These are phyloP conservation scores for Rickenella mellea DNA, from an alignment of 768 basidiomycete species.

Conservation along the genomic window DNA sequence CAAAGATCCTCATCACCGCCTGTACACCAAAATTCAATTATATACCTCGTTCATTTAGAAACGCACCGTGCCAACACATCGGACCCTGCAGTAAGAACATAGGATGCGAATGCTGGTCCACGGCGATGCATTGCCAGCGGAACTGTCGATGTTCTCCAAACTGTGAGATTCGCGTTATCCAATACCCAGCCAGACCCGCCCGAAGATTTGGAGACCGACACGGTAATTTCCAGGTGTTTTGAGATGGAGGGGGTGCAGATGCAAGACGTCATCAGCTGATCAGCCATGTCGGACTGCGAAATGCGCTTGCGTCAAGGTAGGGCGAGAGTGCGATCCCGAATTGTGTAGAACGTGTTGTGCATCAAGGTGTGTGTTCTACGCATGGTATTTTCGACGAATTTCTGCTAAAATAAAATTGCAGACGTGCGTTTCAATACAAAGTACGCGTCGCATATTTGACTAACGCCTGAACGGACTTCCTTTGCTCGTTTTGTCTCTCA, in stretches of 20 bases:
- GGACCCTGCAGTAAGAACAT: constrained; percentile 33
- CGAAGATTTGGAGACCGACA: constrained; percentile 8
- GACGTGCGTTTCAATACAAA: too few relatives aligned
- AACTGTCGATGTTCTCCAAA: constrained; percentile 36
- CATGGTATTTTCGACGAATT: neutral
- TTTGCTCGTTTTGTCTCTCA: too few relatives aligned
- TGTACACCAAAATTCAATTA: too few relatives aligned
- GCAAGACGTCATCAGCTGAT: constrained; percentile 15
- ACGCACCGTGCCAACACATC: constrained; percentile 32
- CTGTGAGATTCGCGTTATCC: constrained; percentile 26
- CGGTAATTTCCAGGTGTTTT: constrained; percentile 24
- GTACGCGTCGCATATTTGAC: too few relatives aligned
- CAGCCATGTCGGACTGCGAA: constrained; percentile 9
- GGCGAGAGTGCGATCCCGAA: constrained; percentile 46
- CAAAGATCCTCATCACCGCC: too few relatives aligned
- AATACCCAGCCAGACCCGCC: too few relatives aligned
- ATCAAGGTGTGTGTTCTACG: constrained; percentile 23
- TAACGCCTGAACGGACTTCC: too few relatives aligned
- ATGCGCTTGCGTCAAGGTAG: constrained; percentile 27
- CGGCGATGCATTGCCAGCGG: constrained; percentile 32
- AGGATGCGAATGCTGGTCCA: constrained; percentile 30
- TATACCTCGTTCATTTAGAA: too few relatives aligned
- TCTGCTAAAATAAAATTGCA: too few relatives aligned
- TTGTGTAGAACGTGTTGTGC: constrained; percentile 35
- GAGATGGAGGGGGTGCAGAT: constrained; percentile 34